Evolutionary conservation across 352 stramenopile species (phyloP).

Genomic region (Blastocystis sp.): DNA sequence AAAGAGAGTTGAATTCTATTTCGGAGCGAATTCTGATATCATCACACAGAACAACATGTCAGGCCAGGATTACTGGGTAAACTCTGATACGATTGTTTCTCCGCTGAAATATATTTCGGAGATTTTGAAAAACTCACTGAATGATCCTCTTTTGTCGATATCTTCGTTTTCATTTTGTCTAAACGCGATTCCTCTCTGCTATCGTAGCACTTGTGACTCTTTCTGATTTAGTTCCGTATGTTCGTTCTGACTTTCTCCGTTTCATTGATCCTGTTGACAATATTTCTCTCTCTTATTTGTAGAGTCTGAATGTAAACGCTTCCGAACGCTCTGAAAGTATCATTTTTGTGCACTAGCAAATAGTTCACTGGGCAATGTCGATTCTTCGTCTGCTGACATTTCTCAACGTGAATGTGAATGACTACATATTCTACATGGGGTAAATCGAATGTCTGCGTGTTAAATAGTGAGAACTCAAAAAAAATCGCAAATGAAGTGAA

Average conservation of each 20-base stretch:
- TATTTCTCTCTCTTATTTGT: neutral
- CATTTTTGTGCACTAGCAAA: neutral
- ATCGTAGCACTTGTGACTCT: neutral
- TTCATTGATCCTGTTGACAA: neutral
- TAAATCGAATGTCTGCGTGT: neutral
- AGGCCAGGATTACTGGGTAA: neutral
- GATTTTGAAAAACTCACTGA: neutral
- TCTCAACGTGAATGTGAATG: neutral
- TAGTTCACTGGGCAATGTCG: neutral
- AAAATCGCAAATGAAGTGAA: neutral
- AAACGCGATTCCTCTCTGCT: constrained; percentile 41
- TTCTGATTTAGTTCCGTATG: neutral
- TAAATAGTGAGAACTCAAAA: neutral
- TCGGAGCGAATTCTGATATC: neutral
- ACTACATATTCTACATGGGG: constrained; percentile 51
- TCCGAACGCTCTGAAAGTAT: neutral
- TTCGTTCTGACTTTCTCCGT: neutral
- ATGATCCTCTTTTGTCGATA: neutral
- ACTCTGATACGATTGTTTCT: neutral
- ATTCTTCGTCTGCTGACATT: constrained; percentile 2
- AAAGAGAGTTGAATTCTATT: neutral
- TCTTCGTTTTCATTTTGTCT: neutral
- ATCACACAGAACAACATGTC: constrained; percentile 8
- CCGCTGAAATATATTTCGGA: neutral
- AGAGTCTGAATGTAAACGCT: neutral